phyloP scores from a whole-genome alignment of 208 protist genomes.

The Wallacemonas sp. region DNA sequence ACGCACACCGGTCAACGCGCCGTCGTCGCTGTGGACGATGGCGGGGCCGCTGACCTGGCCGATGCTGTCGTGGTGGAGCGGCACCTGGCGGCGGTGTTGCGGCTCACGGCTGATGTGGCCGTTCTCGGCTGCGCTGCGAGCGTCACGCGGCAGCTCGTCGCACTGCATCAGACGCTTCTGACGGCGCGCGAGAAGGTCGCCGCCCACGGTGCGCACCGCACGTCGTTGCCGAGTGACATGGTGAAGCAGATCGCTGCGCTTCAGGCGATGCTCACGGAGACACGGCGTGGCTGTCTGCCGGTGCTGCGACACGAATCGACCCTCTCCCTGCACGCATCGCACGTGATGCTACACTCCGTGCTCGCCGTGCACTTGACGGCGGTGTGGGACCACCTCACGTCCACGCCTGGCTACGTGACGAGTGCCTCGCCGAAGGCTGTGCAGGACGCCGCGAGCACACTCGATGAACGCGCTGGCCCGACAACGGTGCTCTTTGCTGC shows the following conservation, averaged over 20 bases:
- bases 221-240: neutral
- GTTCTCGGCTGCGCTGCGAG: constrained; percentile 43
- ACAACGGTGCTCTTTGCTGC: constrained; percentile 35
- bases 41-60: neutral
- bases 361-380: neutral
- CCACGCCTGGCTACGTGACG: neutral
- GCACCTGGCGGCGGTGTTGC: constrained; percentile 31
- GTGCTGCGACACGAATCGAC: neutral
- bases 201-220: too few species aligned
- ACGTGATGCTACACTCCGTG: neutral
- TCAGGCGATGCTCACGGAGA: neutral
- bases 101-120: constrained; percentile 34
- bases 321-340: neutral
- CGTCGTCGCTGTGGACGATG: neutral
- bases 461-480: neutral
- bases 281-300: neutral
- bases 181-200: constrained; percentile 22
- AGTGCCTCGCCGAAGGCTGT: neutral
- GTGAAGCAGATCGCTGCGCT: neutral
- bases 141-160: constrained; percentile 50
- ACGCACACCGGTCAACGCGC: neutral
- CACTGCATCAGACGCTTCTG: constrained; percentile 54
- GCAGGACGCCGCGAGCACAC: neutral
- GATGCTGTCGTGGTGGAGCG: constrained; percentile 5
- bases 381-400: neutral